Percentiles rank a stretch among this genome's conserved stretches.
phyloP scores from a whole-genome alignment of 257 asterid genomes.

The Nicotiana noctiflora region DNA sequence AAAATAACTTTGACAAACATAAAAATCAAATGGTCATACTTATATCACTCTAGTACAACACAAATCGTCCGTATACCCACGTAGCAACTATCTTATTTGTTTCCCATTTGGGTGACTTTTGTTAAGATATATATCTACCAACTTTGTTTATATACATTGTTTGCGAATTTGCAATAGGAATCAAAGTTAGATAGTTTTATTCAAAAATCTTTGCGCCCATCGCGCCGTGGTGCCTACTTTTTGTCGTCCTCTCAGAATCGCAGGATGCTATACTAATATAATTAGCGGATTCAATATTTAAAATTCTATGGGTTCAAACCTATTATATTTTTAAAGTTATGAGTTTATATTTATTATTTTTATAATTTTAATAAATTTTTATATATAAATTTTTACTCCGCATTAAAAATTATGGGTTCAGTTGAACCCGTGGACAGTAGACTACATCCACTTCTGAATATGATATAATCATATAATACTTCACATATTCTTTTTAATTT shows the following conservation, averaged over 20 bases:
- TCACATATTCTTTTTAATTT: background rate
- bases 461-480: background rate
- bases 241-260: background rate
- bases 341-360: no score
- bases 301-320: no score
- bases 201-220: conserved; percentile 2
- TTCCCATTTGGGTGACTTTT: background rate
- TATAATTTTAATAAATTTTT: no score
- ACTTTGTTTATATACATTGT: background rate
- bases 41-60: background rate
- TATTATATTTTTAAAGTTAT: no score
- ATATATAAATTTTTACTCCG: no score
- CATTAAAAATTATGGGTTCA: no score
- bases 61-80: background rate
- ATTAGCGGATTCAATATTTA: no score
- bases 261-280: background rate
- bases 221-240: conserved; percentile 3
- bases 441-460: no score
- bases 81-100: background rate
- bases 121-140: background rate
- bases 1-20: no score
- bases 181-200: background rate
- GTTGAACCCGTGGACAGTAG: no score
- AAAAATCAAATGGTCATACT: no score
- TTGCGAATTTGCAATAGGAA: background rate